Conservation (phyloP, 345 rosid genomes). For the Rubroshorea leprosula region DNA sequence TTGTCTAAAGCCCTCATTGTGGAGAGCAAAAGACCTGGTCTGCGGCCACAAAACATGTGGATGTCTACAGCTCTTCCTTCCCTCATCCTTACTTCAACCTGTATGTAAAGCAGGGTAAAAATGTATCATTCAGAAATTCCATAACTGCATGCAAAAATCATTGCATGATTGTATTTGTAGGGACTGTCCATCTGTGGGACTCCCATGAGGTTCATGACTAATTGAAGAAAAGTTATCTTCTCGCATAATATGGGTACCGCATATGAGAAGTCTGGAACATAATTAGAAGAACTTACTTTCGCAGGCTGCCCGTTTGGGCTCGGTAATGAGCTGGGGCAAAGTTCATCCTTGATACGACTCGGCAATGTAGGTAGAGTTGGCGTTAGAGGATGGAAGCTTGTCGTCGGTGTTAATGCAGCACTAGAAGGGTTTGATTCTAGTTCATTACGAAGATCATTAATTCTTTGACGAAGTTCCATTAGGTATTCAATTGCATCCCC, state of each 20-base stretch:
- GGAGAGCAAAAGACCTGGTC: constrained; percentile 65
- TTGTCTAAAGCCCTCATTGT: constrained; percentile 67
- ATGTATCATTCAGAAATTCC: constrained; percentile 2
- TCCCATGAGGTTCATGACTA: no score
- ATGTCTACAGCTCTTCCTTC: constrained; percentile 84
- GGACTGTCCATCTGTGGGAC: no score
- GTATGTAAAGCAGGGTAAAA: not conserved
- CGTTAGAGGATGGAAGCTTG: constrained; percentile 66
- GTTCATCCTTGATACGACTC: constrained; percentile 74
- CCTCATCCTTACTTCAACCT: constrained; percentile 70
- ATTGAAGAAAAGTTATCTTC: no score
- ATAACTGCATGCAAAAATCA: no score
- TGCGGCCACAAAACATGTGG: constrained; percentile 71
- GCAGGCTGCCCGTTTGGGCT: constrained; percentile 83
- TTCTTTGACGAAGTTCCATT: constrained; percentile 90
- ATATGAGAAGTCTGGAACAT: no score
- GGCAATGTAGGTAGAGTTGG: constrained; percentile 69
- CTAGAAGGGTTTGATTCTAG: constrained; percentile 63
- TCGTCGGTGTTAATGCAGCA: constrained; percentile 42
- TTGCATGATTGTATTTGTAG: no score
- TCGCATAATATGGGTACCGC: no score
- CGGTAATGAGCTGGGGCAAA: constrained; percentile 57
- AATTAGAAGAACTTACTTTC: constrained; percentile 30
- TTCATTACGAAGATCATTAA: constrained; percentile 85
- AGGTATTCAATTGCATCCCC: constrained; percentile 94